These are phyloP conservation scores for Hymenoscyphus linearis DNA, from an alignment of 2,329 filamentous ascomycete species.

Conservation along the genomic window DNA sequence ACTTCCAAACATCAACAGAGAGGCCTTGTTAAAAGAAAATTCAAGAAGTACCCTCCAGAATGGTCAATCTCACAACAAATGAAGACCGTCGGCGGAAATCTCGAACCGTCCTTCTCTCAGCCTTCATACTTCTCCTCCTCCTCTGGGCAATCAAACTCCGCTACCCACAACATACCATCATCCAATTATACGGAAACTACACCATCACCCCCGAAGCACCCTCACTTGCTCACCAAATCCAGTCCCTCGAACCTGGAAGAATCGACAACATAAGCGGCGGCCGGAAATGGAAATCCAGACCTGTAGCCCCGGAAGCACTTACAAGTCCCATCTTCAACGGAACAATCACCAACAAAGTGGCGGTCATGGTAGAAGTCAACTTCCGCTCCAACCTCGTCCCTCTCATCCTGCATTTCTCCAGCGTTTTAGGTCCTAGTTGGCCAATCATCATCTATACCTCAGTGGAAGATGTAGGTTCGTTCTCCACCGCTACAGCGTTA, in stretches of 20 bases:
- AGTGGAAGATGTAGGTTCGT: constrained; percentile 22
- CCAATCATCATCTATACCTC: constrained; percentile 41
- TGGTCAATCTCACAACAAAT: constrained; percentile 1
- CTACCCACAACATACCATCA: constrained; percentile 19
- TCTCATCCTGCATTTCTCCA: constrained; percentile 36
- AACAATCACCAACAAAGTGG: constrained; percentile 29
- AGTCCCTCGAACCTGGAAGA: not conserved
- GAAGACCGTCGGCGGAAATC: constrained; percentile 25
- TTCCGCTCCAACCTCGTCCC: constrained; percentile 34
- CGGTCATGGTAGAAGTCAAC: constrained; percentile 36
- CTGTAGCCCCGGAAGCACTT: not conserved
- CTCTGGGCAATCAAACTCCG: constrained; percentile 26
- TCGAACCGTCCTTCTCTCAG: constrained; percentile 22
- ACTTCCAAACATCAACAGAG: not conserved
- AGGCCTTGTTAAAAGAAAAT: not conserved
- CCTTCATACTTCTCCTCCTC: constrained; percentile 22
- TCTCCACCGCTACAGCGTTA: constrained; percentile 34
- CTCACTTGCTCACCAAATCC: not conserved
- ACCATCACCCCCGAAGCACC: not conserved
- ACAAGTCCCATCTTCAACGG: constrained; percentile 20
- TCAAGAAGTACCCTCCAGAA: not conserved
- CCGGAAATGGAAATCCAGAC: constrained; percentile 5
- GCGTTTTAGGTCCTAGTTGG: constrained; percentile 40
- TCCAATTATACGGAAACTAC: constrained; percentile 17
- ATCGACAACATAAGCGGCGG: not conserved